Evolutionary conservation across 768 basidiomycete genomes (phyloP).

Genomic region (Tricholoma furcatifolium): DNA sequence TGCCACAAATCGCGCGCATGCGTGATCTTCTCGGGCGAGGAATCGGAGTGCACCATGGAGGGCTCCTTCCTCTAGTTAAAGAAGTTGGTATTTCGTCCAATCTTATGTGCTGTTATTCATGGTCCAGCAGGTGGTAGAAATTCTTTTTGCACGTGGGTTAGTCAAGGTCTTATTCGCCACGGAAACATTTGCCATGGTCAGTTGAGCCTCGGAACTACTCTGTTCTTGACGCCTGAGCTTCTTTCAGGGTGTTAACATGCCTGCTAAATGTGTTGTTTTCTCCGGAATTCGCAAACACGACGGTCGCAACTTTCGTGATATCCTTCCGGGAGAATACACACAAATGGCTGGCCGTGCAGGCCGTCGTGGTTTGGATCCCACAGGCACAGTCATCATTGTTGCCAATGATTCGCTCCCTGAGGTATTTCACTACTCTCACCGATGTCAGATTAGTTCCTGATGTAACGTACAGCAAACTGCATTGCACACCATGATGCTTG

Average conservation of each 20-base stretch:
- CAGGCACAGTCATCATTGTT: slow-evolving; percentile 93
- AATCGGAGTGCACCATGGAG: slow-evolving; percentile 97
- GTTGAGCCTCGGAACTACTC: slow-evolving; percentile 15
- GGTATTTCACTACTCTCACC: slow-evolving; percentile 38
- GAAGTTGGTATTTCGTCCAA: slow-evolving; percentile 53
- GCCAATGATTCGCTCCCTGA: slow-evolving; percentile 85
- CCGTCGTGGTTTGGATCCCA: slow-evolving; percentile 90
- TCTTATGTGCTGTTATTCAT: slow-evolving; percentile 8
- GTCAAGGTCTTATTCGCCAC: slow-evolving; percentile 98
- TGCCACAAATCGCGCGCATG: slow-evolving; percentile 93
- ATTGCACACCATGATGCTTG: slow-evolving; percentile 88
- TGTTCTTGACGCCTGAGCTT: background rate
- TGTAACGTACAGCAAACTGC: slow-evolving; percentile 57
- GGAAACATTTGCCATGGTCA: slow-evolving; percentile 98
- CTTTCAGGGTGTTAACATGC: slow-evolving; percentile 96
- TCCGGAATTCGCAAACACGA: slow-evolving; percentile 95
- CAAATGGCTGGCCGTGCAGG: slow-evolving; percentile 99
- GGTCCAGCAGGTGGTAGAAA: slow-evolving; percentile 78
- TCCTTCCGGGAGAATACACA: slow-evolving; percentile 91
- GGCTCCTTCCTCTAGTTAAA: slow-evolving; percentile 94
- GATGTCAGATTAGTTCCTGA: background rate
- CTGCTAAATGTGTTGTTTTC: slow-evolving; percentile 95
- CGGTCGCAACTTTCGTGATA: slow-evolving; percentile 86
- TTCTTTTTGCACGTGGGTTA: slow-evolving; percentile 91
- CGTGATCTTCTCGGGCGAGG: slow-evolving; percentile 86